A percentile compares a stretch with the other conserved stretches of the same genome.
Evolutionary conservation across 2,329 filamentous ascomycete species (phyloP).

Genomic region (Botryotinia convoluta): DNA sequence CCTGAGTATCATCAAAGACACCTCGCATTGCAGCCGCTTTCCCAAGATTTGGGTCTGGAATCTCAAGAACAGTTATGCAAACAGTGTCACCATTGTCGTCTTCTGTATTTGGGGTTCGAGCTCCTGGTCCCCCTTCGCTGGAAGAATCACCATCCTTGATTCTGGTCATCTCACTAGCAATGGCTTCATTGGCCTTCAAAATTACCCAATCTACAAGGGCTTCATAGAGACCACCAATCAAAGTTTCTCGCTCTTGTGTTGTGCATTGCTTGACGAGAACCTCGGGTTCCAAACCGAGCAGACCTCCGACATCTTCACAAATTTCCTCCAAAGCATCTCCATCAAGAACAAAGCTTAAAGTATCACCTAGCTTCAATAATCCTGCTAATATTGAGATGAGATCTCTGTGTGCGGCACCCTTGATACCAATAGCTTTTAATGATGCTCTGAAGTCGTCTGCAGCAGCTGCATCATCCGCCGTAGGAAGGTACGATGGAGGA

Average conservation of each 20-base stretch:
- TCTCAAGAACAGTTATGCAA: conserved; percentile 81
- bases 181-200: conserved; percentile 80
- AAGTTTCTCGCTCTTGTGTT: conserved; percentile 76
- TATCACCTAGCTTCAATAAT: conserved; percentile 87
- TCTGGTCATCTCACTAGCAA: conserved; percentile 69
- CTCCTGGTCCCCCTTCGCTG: conserved; percentile 58
- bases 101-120: conserved; percentile 62
- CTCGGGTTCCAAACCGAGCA: conserved; percentile 85
- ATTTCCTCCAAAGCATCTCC: conserved; percentile 80
- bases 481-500: conserved; percentile 84
- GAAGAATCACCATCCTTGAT: conserved; percentile 66
- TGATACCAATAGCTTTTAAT: conserved; percentile 90
- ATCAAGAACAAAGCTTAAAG: conserved; percentile 79
- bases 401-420: conserved; percentile 75
- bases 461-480: conserved; percentile 86
- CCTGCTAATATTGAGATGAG: conserved; percentile 84
- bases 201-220: conserved; percentile 94
- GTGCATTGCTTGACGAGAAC: conserved; percentile 74
- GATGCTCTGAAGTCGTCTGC: conserved; percentile 90
- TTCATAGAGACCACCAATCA: conserved; percentile 88
- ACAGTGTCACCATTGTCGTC: conserved; percentile 81
- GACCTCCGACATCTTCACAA: conserved; percentile 83
- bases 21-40: conserved; percentile 88
- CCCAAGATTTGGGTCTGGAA: conserved; percentile 75
- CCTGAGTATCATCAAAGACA: conserved; percentile 86